These are phyloP conservation scores for Oxyria digyna DNA, from an alignment of 148 eudicot genomes.

Conservation along the genomic window DNA sequence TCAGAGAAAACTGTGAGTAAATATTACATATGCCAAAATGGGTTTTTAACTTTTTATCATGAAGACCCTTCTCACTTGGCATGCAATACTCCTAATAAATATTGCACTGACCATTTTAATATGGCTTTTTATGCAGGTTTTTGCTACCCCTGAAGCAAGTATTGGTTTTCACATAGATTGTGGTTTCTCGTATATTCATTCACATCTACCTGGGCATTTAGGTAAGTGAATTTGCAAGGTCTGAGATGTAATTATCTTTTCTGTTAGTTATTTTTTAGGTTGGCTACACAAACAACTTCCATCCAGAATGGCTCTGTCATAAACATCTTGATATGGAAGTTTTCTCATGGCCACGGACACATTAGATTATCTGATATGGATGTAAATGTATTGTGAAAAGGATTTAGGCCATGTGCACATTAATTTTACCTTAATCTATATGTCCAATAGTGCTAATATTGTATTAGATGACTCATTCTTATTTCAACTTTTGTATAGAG, in stretches of 20 bases:
- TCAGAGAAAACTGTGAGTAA: constrained; percentile 79
- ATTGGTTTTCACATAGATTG: constrained; percentile 93
- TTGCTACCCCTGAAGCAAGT: constrained; percentile 93
- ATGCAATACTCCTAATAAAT: neutral
- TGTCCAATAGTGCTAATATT: neutral
- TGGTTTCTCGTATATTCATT: constrained; percentile 75
- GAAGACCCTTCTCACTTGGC: neutral
- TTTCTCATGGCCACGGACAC: neutral
- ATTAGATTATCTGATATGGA: neutral
- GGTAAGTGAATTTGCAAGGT: constrained; percentile 32
- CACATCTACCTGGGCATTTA: constrained; percentile 75
- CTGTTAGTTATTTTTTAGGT: neutral
- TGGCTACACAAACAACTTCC: neutral
- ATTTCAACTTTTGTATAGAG: neutral
- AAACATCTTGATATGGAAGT: neutral
- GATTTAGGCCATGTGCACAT: neutral
- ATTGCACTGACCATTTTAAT: neutral
- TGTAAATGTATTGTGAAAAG: neutral
- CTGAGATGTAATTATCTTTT: no score
- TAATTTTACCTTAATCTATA: neutral
- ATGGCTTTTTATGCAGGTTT: constrained; percentile 36
- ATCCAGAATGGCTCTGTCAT: neutral
- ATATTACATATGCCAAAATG: neutral
- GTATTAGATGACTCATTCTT: neutral
- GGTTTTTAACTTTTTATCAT: no score